Evolutionary conservation across 2,329 filamentous ascomycete species (phyloP).

Genomic region (Clonostachys chloroleuca): DNA sequence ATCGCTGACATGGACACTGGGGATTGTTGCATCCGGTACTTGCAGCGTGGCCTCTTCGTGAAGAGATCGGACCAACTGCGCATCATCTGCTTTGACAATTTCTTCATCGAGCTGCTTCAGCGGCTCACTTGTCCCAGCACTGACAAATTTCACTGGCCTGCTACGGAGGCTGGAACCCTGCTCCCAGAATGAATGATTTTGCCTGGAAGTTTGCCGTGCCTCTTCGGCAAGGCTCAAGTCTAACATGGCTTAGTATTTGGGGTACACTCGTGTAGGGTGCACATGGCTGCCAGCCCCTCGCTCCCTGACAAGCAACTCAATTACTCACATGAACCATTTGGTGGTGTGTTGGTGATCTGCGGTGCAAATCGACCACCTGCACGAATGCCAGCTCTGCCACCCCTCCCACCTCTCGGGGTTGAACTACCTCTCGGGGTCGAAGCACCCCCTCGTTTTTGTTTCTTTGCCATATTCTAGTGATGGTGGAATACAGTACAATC

Average conservation of each 20-base stretch:
- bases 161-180: conserved; percentile 36
- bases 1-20: too few relatives aligned
- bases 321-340: too few relatives aligned
- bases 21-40: too few relatives aligned
- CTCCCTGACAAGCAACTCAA: too few relatives aligned
- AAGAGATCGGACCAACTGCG: too few relatives aligned
- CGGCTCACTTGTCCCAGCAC: conserved; percentile 46
- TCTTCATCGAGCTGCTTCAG: conserved; percentile 31
- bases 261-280: too few relatives aligned
- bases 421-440: conserved; percentile 2
- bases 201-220: conserved; percentile 41
- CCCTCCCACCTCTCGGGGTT: conserved; percentile 3
- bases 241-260: neutral
- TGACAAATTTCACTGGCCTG: conserved; percentile 47
- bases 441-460: neutral
- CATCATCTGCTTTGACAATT: neutral
- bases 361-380: too few relatives aligned
- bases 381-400: neutral
- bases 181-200: conserved; percentile 34
- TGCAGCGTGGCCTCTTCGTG: too few relatives aligned
- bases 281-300: too few relatives aligned
- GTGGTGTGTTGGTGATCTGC: too few relatives aligned
- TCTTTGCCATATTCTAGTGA: neutral
- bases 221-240: conserved; percentile 35
- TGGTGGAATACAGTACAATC: too few relatives aligned